Evolutionary conservation across 2,329 filamentous ascomycete genomes (phyloP).

Genomic region (Microdochium nivale): DNA sequence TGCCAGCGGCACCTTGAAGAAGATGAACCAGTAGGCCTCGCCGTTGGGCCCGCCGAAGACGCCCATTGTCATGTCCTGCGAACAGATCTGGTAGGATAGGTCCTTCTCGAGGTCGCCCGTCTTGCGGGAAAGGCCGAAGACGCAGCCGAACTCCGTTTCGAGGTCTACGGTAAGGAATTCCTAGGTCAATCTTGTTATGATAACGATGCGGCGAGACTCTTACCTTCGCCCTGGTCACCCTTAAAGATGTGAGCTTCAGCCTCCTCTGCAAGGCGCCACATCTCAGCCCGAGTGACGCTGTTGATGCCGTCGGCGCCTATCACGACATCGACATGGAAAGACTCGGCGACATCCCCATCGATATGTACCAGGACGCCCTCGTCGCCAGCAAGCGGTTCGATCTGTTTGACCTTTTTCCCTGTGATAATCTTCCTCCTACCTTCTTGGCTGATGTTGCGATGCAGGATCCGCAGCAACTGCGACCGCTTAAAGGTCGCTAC

Average conservation of each 20-base stretch:
- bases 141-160: constrained; percentile 18
- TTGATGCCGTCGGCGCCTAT: constrained; percentile 9
- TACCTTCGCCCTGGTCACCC: background rate
- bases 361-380: constrained; percentile 4
- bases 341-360: constrained; percentile 11
- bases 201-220: background rate
- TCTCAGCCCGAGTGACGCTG: constrained; percentile 6
- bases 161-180: background rate
- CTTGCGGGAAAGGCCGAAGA: constrained; percentile 26
- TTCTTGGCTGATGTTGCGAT: constrained; percentile 6
- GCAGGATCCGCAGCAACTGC: constrained; percentile 10
- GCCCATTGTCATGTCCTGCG: constrained; percentile 13
- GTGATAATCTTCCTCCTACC: constrained; percentile 17
- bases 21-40: constrained; percentile 26
- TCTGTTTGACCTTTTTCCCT: constrained; percentile 15
- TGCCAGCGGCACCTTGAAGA: constrained; percentile 12
- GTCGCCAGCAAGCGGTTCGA: constrained; percentile 6
- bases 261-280: constrained; percentile 7
- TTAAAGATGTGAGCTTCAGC: constrained; percentile 2
- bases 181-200: background rate
- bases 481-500: constrained; percentile 10
- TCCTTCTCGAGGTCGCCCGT: constrained; percentile 11
- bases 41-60: constrained; percentile 18
- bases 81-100: constrained; percentile 8
- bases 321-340: constrained; percentile 6